Conservation (phyloP, 2,329 filamentous ascomycete species). For the Aschersonia sp. region DNA sequence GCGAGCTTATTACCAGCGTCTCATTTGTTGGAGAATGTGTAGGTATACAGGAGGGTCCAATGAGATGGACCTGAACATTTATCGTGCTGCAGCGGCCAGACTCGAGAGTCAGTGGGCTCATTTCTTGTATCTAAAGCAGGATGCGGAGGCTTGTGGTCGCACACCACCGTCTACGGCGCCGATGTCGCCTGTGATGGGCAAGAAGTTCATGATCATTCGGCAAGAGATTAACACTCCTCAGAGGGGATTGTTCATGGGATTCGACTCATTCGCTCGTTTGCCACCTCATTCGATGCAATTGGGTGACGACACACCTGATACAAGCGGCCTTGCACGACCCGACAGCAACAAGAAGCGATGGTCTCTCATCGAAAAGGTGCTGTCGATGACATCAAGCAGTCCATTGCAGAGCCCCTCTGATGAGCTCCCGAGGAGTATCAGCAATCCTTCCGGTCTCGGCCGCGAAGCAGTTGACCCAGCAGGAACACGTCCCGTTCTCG, state of each 20-base stretch:
- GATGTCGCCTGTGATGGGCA: slow-evolving; percentile 72
- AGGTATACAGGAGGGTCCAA: slow-evolving; percentile 55
- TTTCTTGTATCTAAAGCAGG: slow-evolving; percentile 59
- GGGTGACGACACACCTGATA: slow-evolving; percentile 12
- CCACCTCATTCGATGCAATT: slow-evolving; percentile 8
- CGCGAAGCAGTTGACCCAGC: slow-evolving; percentile 1
- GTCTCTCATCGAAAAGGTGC: slow-evolving; percentile 49
- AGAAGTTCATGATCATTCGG: slow-evolving; percentile 76
- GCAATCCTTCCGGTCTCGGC: not conserved
- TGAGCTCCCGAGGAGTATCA: slow-evolving; percentile 1
- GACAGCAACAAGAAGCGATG: slow-evolving; percentile 47
- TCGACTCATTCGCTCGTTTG: slow-evolving; percentile 28
- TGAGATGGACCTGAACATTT: slow-evolving; percentile 54
- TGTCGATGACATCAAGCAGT: slow-evolving; percentile 22
- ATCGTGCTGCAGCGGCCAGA: slow-evolving; percentile 49
- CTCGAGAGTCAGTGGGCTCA: slow-evolving; percentile 64
- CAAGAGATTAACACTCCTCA: slow-evolving; percentile 47
- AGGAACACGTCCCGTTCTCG: slow-evolving; percentile 1
- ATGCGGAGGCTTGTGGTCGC: slow-evolving; percentile 40
- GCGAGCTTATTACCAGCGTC: slow-evolving; percentile 77
- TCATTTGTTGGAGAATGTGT: slow-evolving; percentile 80
- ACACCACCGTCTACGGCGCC: slow-evolving; percentile 60
- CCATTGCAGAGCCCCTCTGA: slow-evolving; percentile 1
- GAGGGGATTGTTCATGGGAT: slow-evolving; percentile 31
- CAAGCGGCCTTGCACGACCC: slow-evolving; percentile 12